Base-by-base conservation (phyloP, 176 grass and related monocot genomes). In the Oryza australiensis region DNA sequence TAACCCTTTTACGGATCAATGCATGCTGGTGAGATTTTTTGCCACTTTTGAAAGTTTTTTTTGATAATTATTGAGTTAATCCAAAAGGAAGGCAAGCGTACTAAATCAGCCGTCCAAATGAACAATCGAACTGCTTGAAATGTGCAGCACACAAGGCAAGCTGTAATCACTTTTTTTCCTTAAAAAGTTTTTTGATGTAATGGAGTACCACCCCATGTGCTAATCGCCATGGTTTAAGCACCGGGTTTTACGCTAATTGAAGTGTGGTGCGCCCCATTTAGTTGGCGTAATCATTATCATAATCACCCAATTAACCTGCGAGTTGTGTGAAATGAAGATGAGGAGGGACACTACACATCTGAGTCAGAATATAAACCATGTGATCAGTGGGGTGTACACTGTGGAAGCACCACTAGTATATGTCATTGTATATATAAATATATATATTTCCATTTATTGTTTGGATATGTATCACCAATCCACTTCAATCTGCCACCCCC, bases 151-250 rank as follows among this genome's bases (percentile, higher is more conserved):
- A 60, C 55, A 60, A 60, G 0, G 49, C 35, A 26, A 41, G 37
- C 22, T 45, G 26, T 2, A 24, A 62, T 76, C 15, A 26, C 20
- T 78, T 12, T n/a, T 20, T 51, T 9, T 3, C 27, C 5, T 66
- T 30, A 32, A 3, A 18, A 49, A 26, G 20, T 29, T 57, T 59
- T 59, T 9, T 59, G 28, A 24, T 20, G 15, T 75, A 33, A 23
- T 18, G 66, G 43, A 10, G 30, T 22, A 12, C 3, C 6, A 2
- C 22, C 22, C 6, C 77, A 80, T 55, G 28, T 57, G 46, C 12
- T 26, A 37, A 59, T 80, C 23, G 5, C 66, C 46, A 22, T 15
- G 32, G 78, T 59, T 68, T 70, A 57, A 69, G 78, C 30, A 37
- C 1, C 5, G 30, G 55, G 55, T 22, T 40, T 51, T 9, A 4